phyloP scores from a whole-genome alignment of 1,284 basidiomycete genomes.

The Singerocomus rubriflavus region DNA sequence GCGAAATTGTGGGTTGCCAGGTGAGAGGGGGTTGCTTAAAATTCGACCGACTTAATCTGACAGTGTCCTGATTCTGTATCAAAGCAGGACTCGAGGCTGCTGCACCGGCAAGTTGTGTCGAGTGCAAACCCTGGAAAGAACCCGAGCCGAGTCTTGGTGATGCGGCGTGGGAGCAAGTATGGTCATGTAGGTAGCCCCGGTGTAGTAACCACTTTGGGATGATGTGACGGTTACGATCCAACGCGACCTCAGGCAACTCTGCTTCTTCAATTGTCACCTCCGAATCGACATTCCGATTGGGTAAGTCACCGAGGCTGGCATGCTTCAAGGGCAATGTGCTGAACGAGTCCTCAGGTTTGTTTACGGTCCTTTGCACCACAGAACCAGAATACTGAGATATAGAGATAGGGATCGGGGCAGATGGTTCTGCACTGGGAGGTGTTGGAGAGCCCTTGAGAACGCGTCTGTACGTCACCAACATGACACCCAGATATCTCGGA shows the following conservation, averaged over 20 bases:
- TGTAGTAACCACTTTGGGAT: conserved; percentile 90
- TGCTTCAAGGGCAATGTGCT: conserved; percentile 6
- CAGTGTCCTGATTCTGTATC: conserved; percentile 28
- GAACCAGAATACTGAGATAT: conserved; percentile 24
- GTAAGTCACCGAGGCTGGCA: conserved; percentile 8
- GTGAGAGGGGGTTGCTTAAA: conserved; percentile 42
- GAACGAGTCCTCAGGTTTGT: conserved; percentile 22
- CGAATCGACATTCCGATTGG: conserved; percentile 30
- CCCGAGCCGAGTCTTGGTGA: conserved; percentile 29
- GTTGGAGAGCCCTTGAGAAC: conserved; percentile 48
- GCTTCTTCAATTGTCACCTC: conserved; percentile 58
- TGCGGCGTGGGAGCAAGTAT: conserved; percentile 52
- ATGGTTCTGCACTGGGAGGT: conserved; percentile 20
- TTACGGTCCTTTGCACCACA: conserved; percentile 39
- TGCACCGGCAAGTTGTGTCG: conserved; percentile 45
- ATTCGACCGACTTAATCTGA: background rate
- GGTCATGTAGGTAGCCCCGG: conserved; percentile 39
- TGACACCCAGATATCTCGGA: conserved; percentile 95
- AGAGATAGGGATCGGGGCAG: conserved; percentile 15
- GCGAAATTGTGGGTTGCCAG: conserved; percentile 36
- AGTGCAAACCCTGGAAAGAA: conserved; percentile 34
- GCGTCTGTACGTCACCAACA: conserved; percentile 94
- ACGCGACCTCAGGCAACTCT: conserved; percentile 85
- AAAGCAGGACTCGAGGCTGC: conserved; percentile 68
- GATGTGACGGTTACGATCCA: conserved; percentile 94